These are phyloP conservation scores for Ogataea dorogensis DNA, from an alignment of 805 yeast species.

Conservation along the genomic window DNA sequence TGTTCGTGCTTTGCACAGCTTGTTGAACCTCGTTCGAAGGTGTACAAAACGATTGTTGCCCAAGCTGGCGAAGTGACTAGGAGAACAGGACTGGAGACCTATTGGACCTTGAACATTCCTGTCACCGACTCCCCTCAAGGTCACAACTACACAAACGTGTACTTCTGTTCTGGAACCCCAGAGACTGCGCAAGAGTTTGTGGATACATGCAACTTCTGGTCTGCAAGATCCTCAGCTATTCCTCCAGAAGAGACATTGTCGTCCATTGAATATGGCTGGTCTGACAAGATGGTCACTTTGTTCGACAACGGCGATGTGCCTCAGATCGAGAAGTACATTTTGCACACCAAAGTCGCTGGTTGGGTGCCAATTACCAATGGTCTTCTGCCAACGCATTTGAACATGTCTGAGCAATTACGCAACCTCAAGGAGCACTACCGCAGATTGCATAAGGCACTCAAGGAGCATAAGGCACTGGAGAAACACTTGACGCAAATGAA, in stretches of 20 bases:
- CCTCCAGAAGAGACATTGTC: slow-evolving; percentile 74
- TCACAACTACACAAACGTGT: slow-evolving; percentile 38
- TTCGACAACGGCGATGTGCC: slow-evolving; percentile 3
- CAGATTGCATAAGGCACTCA: slow-evolving; percentile 38
- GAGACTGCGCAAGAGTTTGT: slow-evolving; percentile 70
- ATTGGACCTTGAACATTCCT: slow-evolving; percentile 60
- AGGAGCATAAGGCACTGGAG: slow-evolving; percentile 39
- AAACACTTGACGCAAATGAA: slow-evolving; percentile 14
- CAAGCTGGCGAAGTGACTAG: slow-evolving; percentile 26
- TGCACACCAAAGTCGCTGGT: slow-evolving; percentile 35
- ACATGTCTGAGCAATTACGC: slow-evolving; percentile 39
- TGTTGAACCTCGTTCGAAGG: slow-evolving; percentile 35
- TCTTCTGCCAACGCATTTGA: slow-evolving; percentile 27
- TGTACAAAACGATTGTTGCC: slow-evolving; percentile 17
- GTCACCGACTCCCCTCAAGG: slow-evolving; percentile 32
- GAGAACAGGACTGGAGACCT: slow-evolving; percentile 36
- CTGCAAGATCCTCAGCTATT: slow-evolving; percentile 77
- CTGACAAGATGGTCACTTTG: slow-evolving; percentile 26
- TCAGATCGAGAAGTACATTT: slow-evolving; percentile 25
- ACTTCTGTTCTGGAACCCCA: slow-evolving; percentile 64
- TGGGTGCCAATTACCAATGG: slow-evolving; percentile 40
- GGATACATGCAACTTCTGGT: slow-evolving; percentile 86
- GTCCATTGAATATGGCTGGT: slow-evolving; percentile 85
- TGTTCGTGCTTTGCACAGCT: slow-evolving; percentile 52
- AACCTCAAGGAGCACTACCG: slow-evolving; percentile 40